These are phyloP conservation scores for Boletellus emodensis DNA, from an alignment of 768 basidiomycete species.

Conservation along the genomic window DNA sequence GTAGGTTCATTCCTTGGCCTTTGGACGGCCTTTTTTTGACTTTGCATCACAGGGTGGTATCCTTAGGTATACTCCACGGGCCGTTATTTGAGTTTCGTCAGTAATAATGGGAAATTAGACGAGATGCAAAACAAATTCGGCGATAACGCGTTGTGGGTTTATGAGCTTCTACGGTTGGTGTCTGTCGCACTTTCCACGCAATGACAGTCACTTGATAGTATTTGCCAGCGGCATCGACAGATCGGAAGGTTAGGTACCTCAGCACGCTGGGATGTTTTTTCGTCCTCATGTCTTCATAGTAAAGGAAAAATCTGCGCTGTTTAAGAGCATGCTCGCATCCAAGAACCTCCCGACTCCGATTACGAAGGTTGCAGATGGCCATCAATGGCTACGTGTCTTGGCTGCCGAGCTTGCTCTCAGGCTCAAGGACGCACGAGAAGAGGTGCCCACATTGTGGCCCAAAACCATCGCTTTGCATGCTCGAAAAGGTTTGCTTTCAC, in stretches of 20 bases:
- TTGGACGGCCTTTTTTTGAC: neutral
- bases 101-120: constrained; percentile 37
- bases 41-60: constrained; percentile 43
- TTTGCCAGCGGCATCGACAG: constrained; percentile 74
- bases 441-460: constrained; percentile 79
- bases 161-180: constrained; percentile 78
- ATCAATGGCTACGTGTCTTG: constrained; percentile 89
- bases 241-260: constrained; percentile 60
- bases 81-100: neutral
- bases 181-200: neutral
- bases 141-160: constrained; percentile 85
- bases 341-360: constrained; percentile 87
- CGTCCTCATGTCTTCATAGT: constrained; percentile 45
- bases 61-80: constrained; percentile 43
- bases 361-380: constrained; percentile 67
- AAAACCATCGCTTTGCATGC: constrained; percentile 82
- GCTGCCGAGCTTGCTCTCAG: constrained; percentile 87
- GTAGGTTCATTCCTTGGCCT: constrained; percentile 42
- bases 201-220: neutral
- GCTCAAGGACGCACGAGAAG: constrained; percentile 74
- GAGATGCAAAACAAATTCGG: constrained; percentile 81
- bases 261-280: neutral
- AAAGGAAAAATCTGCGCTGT: constrained; percentile 73
- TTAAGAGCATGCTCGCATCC: constrained; percentile 94
- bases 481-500: constrained; percentile 51